Percentiles rank a stretch among this genome's conserved stretches.
Conservation (phyloP, 1,139 yeast genomes). For the Meyerozyma guilliermondii region DNA sequence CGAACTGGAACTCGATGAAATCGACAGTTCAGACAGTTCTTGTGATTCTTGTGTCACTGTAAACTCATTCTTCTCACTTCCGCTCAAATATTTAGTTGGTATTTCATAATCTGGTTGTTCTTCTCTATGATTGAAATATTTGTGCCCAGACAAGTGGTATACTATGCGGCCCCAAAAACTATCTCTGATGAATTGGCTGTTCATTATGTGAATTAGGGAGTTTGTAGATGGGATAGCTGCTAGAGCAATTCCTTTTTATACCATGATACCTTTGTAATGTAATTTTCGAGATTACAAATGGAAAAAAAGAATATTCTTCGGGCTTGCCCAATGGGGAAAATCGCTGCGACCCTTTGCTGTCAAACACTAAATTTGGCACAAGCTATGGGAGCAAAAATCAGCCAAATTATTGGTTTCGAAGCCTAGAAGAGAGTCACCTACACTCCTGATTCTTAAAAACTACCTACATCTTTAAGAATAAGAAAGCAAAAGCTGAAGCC, state of each 20-base stretch:
- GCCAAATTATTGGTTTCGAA: too few relatives aligned
- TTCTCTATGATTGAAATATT: conserved; percentile 24
- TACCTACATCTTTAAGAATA: too few relatives aligned
- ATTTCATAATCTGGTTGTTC: conserved; percentile 27
- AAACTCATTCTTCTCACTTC: conserved; percentile 1
- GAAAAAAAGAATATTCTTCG: too few relatives aligned
- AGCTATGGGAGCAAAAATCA: too few relatives aligned
- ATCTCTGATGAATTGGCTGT: conserved; percentile 9
- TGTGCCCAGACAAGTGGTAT: conserved; percentile 29
- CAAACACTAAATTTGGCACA: too few relatives aligned
- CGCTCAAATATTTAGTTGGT: conserved; percentile 26
- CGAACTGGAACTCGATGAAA: neutral
- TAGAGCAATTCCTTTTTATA: neutral
- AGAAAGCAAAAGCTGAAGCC: too few relatives aligned
- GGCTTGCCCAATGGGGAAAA: too few relatives aligned
- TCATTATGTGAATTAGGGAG: neutral
- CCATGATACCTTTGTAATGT: neutral
- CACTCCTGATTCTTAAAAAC: too few relatives aligned
- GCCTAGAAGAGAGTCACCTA: too few relatives aligned
- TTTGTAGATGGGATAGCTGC: too few relatives aligned
- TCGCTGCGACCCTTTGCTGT: too few relatives aligned
- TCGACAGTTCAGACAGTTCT: neutral
- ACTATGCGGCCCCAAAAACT: conserved; percentile 29
- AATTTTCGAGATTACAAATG: too few relatives aligned
- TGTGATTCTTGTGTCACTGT: neutral